These are phyloP conservation scores for Rhodotorula diobovata DNA, from an alignment of 768 basidiomycete genomes.

Conservation along the genomic window DNA sequence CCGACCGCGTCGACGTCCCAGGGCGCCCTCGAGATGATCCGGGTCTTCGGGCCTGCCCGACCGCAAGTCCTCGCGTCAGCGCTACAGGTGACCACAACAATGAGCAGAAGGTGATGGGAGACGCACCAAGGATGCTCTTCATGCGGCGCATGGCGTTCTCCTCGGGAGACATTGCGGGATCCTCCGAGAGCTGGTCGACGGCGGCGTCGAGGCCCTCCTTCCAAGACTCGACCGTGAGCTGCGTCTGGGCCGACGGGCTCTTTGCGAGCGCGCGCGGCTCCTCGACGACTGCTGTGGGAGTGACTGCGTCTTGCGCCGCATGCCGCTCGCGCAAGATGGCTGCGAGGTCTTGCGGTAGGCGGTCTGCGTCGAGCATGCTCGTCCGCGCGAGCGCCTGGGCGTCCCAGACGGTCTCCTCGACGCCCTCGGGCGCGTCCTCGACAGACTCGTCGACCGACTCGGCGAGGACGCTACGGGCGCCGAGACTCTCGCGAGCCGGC, in stretches of 20 bases:
- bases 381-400: conserved; percentile 4
- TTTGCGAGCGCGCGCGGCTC: not conserved
- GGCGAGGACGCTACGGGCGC: conserved; percentile 11
- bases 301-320: not conserved
- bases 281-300: not conserved
- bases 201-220: conserved; percentile 14
- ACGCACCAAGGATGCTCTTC: conserved; percentile 32
- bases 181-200: conserved; percentile 5
- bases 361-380: conserved; percentile 4
- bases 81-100: too few relatives aligned
- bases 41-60: conserved; percentile 11
- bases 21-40: conserved; percentile 26
- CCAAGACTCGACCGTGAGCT: conserved; percentile 25
- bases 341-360: conserved; percentile 15
- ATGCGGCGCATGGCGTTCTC: conserved; percentile 28
- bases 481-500: conserved; percentile 5
- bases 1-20: conserved; percentile 19
- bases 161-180: conserved; percentile 11
- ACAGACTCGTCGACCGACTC: conserved; percentile 27
- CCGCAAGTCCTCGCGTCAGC: not conserved
- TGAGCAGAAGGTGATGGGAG: not conserved
- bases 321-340: not conserved
- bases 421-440: conserved; percentile 13
- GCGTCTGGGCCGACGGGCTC: conserved; percentile 15
- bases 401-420: conserved; percentile 14